These are phyloP conservation scores for Grifola frondosa DNA, from an alignment of 1,284 basidiomycete genomes.

Conservation along the genomic window DNA sequence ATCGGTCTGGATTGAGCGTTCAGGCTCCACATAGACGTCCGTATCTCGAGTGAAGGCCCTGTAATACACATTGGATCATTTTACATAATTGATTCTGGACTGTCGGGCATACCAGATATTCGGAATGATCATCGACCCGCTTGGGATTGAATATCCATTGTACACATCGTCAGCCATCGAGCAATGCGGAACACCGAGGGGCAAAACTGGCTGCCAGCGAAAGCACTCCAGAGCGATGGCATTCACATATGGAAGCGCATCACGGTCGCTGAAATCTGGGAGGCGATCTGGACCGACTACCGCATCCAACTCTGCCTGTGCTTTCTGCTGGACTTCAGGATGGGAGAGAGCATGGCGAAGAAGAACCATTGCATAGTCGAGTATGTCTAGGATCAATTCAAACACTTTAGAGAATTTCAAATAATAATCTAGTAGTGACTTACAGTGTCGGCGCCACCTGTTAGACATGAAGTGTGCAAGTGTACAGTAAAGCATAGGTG, in stretches of 20 bases:
- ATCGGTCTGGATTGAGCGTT: slow-evolving; percentile 22
- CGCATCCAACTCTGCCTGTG: slow-evolving; percentile 30
- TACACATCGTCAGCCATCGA: slow-evolving; percentile 17
- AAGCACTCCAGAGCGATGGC: slow-evolving; percentile 22
- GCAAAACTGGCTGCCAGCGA: slow-evolving; percentile 20
- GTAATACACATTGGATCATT: neutral
- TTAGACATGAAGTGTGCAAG: neutral
- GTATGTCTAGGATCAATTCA: slow-evolving; percentile 10
- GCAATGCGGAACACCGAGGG: slow-evolving; percentile 15
- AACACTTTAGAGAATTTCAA: neutral
- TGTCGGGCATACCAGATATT: slow-evolving; percentile 20
- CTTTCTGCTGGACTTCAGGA: slow-evolving; percentile 23
- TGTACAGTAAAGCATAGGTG: neutral
- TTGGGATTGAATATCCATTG: slow-evolving; percentile 23
- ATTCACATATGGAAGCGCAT: slow-evolving; percentile 16
- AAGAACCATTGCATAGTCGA: slow-evolving; percentile 12
- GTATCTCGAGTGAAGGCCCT: slow-evolving; percentile 26
- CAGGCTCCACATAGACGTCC: slow-evolving; percentile 18
- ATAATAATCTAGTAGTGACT: neutral
- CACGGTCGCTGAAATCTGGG: slow-evolving; percentile 14
- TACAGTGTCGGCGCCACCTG: slow-evolving; percentile 13
- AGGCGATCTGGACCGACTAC: slow-evolving; percentile 18
- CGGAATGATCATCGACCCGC: slow-evolving; percentile 17
- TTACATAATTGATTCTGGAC: neutral
- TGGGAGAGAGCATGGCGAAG: slow-evolving; percentile 21